Evolutionary conservation across 305 asterid genomes (phyloP).

Genomic region (Solanum hybrid): DNA sequence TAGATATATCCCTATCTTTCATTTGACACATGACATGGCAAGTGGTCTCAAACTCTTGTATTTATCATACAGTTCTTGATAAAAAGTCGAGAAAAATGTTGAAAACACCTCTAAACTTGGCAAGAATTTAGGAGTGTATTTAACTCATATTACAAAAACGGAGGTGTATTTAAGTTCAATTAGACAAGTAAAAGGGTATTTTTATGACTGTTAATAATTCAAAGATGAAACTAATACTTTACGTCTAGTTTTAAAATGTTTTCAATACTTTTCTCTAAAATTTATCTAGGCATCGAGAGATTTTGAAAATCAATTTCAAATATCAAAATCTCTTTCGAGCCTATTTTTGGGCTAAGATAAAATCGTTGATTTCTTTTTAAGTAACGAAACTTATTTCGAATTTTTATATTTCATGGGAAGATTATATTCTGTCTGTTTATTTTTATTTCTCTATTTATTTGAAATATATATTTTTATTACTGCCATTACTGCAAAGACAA

Average conservation of each 20-base stretch:
- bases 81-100: neutral
- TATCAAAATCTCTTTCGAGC: neutral
- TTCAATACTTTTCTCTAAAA: neutral
- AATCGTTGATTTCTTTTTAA: neutral
- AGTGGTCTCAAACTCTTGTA: neutral
- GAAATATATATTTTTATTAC: neutral
- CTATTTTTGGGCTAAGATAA: neutral
- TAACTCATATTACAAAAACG: neutral
- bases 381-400: neutral
- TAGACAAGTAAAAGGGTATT: neutral
- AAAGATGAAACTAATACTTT: neutral
- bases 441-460: neutral
- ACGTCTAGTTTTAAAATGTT: neutral
- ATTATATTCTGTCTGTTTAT: neutral
- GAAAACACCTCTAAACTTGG: neutral
- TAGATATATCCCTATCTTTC: neutral
- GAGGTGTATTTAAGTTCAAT: neutral
- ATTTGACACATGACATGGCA: neutral
- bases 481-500: neutral
- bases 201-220: neutral
- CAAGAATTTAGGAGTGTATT: neutral
- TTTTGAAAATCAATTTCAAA: neutral
- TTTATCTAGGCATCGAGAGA: neutral
- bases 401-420: neutral
- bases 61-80: too few relatives aligned